phyloP scores from a whole-genome alignment of 1,139 yeast species.

The Yamadazyma mexicana region DNA sequence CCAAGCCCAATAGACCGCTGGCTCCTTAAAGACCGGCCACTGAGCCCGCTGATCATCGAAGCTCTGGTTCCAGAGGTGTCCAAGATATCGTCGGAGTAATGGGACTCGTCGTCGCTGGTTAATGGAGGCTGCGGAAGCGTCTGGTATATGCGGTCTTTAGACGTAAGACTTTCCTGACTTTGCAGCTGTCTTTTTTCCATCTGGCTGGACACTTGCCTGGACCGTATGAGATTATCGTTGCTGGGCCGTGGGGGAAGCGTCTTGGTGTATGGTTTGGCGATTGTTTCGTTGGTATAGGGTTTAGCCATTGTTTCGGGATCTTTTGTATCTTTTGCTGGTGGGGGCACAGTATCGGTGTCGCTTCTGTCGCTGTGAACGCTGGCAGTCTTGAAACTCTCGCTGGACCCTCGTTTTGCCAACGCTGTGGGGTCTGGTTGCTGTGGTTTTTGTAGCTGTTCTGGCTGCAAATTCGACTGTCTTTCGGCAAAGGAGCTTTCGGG shows the following conservation, averaged over 20 bases:
- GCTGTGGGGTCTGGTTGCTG: too few relatives aligned
- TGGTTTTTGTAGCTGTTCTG: too few relatives aligned
- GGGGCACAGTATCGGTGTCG: too few relatives aligned
- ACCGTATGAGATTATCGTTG: constrained; percentile 28
- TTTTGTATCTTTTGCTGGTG: too few relatives aligned
- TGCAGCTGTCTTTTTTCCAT: constrained; percentile 9
- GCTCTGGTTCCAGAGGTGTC: constrained; percentile 2
- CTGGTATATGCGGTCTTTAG: constrained; percentile 12
- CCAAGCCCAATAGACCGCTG: constrained; percentile 4
- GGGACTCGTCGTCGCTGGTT: constrained; percentile 12
- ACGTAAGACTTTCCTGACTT: constrained; percentile 1
- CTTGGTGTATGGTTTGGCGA: neutral
- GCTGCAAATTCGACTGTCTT: too few relatives aligned
- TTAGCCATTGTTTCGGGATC: too few relatives aligned
- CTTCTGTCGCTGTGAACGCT: constrained; percentile 8
- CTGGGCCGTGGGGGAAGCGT: constrained; percentile 41
- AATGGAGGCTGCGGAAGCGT: constrained; percentile 17
- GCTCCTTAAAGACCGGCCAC: constrained; percentile 3
- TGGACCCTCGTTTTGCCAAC: constrained; percentile 5
- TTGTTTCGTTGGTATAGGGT: neutral
- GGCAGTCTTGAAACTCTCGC: constrained; percentile 13
- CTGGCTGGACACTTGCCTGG: constrained; percentile 32
- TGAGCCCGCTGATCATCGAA: constrained; percentile 1
- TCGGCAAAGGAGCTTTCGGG: too few relatives aligned
- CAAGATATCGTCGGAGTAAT: constrained; percentile 13